A percentile compares a stretch with the other conserved stretches of the same genome.
Conservation (phyloP, 208 protist species). For the Acanthamoeba rhysodes region DNA sequence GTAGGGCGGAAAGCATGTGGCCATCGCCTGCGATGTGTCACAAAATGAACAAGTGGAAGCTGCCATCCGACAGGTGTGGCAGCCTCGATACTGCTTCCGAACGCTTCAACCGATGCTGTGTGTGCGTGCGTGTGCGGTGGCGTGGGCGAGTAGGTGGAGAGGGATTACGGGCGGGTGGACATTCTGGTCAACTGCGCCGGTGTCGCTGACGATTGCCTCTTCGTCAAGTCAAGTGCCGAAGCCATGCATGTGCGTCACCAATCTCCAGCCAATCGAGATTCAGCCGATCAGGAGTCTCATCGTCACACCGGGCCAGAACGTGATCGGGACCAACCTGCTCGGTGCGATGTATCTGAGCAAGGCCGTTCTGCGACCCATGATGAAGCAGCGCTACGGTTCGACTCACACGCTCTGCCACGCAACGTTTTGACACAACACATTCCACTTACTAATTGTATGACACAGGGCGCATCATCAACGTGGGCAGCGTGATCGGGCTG, state of each 20-base stretch:
- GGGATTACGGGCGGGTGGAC: constrained; percentile 43
- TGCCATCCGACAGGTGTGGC: background rate
- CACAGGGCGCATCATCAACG: constrained; percentile 20
- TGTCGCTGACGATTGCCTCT: constrained; percentile 6
- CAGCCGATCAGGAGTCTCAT: background rate
- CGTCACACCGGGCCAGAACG: background rate
- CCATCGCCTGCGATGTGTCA: constrained; percentile 11
- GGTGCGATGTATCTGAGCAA: constrained; percentile 60
- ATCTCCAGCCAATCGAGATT: background rate
- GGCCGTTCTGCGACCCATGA: constrained; percentile 39
- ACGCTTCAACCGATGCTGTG: background rate
- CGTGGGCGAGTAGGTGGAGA: constrained; percentile 1
- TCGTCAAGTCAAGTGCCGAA: constrained; percentile 30
- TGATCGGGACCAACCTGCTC: background rate
- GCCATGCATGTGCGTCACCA: constrained; percentile 7
- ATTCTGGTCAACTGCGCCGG: constrained; percentile 44
- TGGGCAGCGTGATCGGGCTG: constrained; percentile 61
- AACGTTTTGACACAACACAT: background rate
- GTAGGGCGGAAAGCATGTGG: background rate
- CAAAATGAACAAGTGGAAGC: background rate
- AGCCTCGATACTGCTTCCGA: background rate
- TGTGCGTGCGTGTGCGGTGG: background rate
- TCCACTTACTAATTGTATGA: background rate
- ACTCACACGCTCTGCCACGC: background rate
- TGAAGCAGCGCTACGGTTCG: background rate